Conservation (phyloP, 257 asterid genomes). For the Ocimum tenuiflorum region DNA sequence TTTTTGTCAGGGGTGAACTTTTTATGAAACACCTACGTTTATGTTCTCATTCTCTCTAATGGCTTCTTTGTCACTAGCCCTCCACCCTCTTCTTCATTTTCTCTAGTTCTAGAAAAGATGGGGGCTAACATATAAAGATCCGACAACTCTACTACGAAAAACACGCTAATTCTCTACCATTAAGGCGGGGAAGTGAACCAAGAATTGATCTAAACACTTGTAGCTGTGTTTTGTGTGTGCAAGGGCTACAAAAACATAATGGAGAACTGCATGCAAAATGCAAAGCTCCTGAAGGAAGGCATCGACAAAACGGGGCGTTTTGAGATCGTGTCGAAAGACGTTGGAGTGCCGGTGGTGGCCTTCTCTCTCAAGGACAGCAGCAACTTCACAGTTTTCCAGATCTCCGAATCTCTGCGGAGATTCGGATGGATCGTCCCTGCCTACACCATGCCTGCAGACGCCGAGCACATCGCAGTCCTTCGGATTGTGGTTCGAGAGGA, state of each 20-base stretch:
- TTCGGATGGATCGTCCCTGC: slow-evolving; percentile 86
- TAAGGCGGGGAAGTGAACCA: no score
- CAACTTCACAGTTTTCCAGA: slow-evolving; percentile 49
- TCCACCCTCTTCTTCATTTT: no score
- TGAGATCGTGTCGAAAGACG: slow-evolving; percentile 52
- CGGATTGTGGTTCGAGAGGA: slow-evolving; percentile 67
- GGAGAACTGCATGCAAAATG: slow-evolving; percentile 53
- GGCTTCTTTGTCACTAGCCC: no score
- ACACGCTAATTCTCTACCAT: no score
- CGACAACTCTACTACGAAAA: no score
- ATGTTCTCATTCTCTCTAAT: no score
- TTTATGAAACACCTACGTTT: no score
- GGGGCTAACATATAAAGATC: no score
- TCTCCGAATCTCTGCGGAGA: slow-evolving; percentile 60
- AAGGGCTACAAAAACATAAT: slow-evolving; percentile 62
- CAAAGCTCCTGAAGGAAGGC: slow-evolving; percentile 46
- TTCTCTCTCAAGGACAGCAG: slow-evolving; percentile 58
- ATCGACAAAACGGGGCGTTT: slow-evolving; percentile 44
- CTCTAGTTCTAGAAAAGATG: no score
- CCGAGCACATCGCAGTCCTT: slow-evolving; percentile 51
- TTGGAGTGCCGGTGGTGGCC: slow-evolving; percentile 66
- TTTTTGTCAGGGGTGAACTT: no score
- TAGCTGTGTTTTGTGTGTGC: no score
- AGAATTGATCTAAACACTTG: no score
- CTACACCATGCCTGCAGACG: slow-evolving; percentile 69